Evolutionary conservation across 306 rosid species (phyloP), one percentile per base, ranked within the genome.

Genomic region (Senna siamea): DNA sequence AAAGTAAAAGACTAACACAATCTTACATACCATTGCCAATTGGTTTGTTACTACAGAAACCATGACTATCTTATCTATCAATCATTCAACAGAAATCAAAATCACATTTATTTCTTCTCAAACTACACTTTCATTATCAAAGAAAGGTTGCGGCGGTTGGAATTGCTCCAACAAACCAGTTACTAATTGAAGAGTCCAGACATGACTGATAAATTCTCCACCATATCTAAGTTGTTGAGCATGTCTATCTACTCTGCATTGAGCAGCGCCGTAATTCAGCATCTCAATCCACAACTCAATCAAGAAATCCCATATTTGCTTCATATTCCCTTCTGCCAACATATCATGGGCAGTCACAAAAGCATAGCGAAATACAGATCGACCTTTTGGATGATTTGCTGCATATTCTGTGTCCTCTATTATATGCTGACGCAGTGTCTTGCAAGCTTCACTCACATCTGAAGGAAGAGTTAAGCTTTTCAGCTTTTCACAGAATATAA

Each of bases 221-320:
- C 65, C 48, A 43, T 9, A 1, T 43, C 9, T 10, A 2, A 43
- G 5, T 4, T 46, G 17, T 3, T 14, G 51, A 14, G 17, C 17
- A 46, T 46, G 51, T 13, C 51, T 46, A 46, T 46, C 51, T 1
- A 46, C 48, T 6, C 71, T 44, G 1, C 51, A 66, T 1, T 66
- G 11, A 14, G 13, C 7, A 14, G 41, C 22, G 14, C 41, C 41
- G 7, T 44, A 46, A 11, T 8, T 7, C 10, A 63, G 9, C 9
- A 63, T 63, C 51, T 40, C 69, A 17, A 38, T 20, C 69, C 51
- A 63, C 13, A 63, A 19, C 10, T 63, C 69, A 4, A 13, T 23
- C 10, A 63, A 18, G n/a, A 60, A 59, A 35, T 26, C 34, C 69
- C 69, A 59, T 34, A 17, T 58, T 26, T 58, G 6, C 35, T 72